A percentile compares a stretch with the other conserved stretches of the same genome.
Conservation (phyloP, 2,329 filamentous ascomycete genomes). For the Didymella exigua region DNA sequence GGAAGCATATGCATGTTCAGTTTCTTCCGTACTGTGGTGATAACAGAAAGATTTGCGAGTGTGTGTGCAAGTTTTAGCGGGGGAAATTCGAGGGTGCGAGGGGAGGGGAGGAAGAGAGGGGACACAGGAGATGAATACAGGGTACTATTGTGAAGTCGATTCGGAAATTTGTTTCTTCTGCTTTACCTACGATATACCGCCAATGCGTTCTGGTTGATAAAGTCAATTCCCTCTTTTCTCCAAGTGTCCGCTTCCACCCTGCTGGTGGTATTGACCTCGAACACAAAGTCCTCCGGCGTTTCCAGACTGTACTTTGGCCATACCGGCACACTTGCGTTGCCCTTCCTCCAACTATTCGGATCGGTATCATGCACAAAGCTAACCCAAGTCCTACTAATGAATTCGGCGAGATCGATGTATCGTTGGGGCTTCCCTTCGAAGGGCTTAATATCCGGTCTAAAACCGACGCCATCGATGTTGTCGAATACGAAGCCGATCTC, state of each 20-base stretch:
- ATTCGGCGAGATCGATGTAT: slow-evolving; percentile 44
- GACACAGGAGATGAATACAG: not conserved
- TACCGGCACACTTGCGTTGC: not conserved
- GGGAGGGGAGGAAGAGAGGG: not conserved
- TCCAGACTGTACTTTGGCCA: slow-evolving; percentile 23
- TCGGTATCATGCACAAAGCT: slow-evolving; percentile 49
- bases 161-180: not conserved
- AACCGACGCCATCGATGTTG: slow-evolving; percentile 50
- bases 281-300: slow-evolving; percentile 49
- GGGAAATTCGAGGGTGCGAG: not conserved
- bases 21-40: not conserved
- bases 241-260: slow-evolving; percentile 49
- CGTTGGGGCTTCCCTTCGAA: slow-evolving; percentile 34
- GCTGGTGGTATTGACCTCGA: slow-evolving; percentile 47
- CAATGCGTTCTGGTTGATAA: slow-evolving; percentile 37
- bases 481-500: slow-evolving; percentile 52
- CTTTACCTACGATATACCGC: slow-evolving; percentile 16
- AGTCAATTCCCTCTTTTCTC: slow-evolving; percentile 48
- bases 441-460: slow-evolving; percentile 36
- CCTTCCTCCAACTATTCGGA: slow-evolving; percentile 26
- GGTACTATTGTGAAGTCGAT: not conserved
- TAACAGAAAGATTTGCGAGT: not conserved
- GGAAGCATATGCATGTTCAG: not conserved
- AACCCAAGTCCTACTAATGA: slow-evolving; percentile 49
- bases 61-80: not conserved